Conservation (phyloP, 805 yeast species). For the Brettanomyces sp. region DNA sequence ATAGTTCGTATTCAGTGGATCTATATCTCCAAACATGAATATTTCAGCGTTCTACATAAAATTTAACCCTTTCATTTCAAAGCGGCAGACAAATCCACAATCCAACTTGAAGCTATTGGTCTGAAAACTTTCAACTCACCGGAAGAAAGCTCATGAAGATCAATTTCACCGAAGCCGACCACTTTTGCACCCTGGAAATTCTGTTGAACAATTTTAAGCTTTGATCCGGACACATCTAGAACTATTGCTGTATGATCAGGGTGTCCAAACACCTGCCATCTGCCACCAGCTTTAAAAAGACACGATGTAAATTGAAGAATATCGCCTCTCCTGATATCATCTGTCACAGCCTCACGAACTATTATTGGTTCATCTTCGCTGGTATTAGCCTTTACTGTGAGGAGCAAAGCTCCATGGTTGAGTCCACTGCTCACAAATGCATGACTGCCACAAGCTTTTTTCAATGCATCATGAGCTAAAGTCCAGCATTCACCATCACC, state of each 20-base stretch:
- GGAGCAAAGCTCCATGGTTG: conserved; percentile 35
- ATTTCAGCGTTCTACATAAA: too few relatives aligned
- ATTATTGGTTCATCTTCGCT: conserved; percentile 4
- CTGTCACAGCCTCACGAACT: conserved; percentile 21
- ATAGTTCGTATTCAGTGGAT: too few relatives aligned
- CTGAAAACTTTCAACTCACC: conserved; percentile 40
- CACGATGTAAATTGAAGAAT: conserved; percentile 39
- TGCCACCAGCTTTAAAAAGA: conserved; percentile 27
- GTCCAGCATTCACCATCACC: conserved; percentile 59
- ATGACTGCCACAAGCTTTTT: conserved; percentile 46
- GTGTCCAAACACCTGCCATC: conserved; percentile 32
- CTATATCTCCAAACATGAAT: too few relatives aligned
- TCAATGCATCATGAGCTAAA: conserved; percentile 43
- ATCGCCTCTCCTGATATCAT: conserved; percentile 45
- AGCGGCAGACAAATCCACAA: conserved; percentile 13
- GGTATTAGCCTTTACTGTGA: conserved; percentile 13
- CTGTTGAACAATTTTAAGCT: conserved; percentile 36
- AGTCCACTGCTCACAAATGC: conserved; percentile 42
- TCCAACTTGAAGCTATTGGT: conserved; percentile 40
- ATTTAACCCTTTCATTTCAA: not conserved
- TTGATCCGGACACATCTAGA: conserved; percentile 19
- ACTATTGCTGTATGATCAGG: conserved; percentile 46
- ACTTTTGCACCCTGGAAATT: conserved; percentile 34
- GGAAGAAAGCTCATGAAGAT: conserved; percentile 27
- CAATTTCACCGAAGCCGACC: conserved; percentile 32